These are phyloP conservation scores for Solanum megistacrolobum DNA, from an alignment of 257 asterid species.

Conservation along the genomic window DNA sequence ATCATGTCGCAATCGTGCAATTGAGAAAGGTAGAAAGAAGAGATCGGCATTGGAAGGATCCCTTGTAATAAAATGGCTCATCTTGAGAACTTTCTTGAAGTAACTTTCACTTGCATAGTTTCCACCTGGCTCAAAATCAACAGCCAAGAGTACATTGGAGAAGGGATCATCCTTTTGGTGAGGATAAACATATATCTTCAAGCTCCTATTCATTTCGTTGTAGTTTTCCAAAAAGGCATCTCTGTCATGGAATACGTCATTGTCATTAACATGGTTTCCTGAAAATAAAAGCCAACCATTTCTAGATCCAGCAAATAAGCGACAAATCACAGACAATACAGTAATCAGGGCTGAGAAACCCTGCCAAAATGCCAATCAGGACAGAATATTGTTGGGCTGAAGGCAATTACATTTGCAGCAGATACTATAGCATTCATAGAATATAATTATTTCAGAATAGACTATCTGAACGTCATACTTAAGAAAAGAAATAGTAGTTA, in stretches of 20 bases:
- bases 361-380: background rate
- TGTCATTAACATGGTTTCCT: slow-evolving; percentile 18
- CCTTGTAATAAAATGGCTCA: slow-evolving; percentile 60
- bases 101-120: slow-evolving; percentile 90
- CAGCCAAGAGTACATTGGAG: slow-evolving; percentile 60
- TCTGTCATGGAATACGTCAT: slow-evolving; percentile 52
- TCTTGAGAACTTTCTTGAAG: slow-evolving; percentile 62
- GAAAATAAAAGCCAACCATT: slow-evolving; percentile 23
- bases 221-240: slow-evolving; percentile 48
- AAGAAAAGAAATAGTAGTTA: background rate
- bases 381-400: background rate
- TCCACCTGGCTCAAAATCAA: slow-evolving; percentile 60
- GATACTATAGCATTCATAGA: background rate
- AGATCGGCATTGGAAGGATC: slow-evolving; percentile 63
- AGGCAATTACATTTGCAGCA: background rate
- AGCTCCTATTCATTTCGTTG: slow-evolving; percentile 58
- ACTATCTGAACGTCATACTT: background rate
- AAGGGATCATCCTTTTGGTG: slow-evolving; percentile 55
- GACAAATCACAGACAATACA: background rate
- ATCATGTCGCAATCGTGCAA: slow-evolving; percentile 73
- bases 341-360: background rate
- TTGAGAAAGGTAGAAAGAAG: slow-evolving; percentile 72
- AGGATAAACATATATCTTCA: slow-evolving; percentile 59
- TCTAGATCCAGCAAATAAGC: slow-evolving; percentile 4
- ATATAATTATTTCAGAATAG: background rate